Percentiles rank a stretch among this genome's conserved stretches.
Evolutionary conservation across 2,329 filamentous ascomycete species (phyloP).

Genomic region (Colletotrichum gigasporum): DNA sequence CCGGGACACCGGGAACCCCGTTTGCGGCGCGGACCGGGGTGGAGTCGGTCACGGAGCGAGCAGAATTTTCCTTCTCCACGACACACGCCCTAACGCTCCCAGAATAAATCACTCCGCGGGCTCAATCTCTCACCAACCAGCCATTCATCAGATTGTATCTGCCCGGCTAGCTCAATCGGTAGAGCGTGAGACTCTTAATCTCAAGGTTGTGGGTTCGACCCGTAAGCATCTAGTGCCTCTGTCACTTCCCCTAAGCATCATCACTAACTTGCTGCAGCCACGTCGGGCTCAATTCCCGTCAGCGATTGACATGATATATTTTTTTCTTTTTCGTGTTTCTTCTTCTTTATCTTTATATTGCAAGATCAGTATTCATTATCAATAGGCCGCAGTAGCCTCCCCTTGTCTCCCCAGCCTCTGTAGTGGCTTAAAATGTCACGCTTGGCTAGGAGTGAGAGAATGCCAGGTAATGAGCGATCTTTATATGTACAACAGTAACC

Average conservation of each 20-base stretch:
- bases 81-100: not conserved
- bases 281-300: slow-evolving; percentile 9
- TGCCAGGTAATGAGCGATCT: too few species aligned
- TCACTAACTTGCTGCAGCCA: not conserved
- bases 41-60: not conserved
- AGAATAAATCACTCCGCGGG: too few species aligned
- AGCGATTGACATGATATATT: not conserved
- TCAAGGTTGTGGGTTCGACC: slow-evolving; percentile 66
- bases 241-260: not conserved
- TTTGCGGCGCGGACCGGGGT: slow-evolving; percentile 6
- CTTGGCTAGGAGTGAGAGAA: too few species aligned
- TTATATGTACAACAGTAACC: too few species aligned
- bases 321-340: not conserved
- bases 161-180: slow-evolving; percentile 75
- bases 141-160: not conserved
- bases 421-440: too few species aligned
- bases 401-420: too few species aligned
- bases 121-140: not conserved
- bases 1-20: too few species aligned
- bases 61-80: not conserved
- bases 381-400: too few species aligned
- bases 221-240: slow-evolving; percentile 1
- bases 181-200: slow-evolving; percentile 79
- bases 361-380: too few species aligned
- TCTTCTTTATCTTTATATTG: not conserved